These are phyloP conservation scores for Arthrobotrys sphaeroides DNA, from an alignment of 2,329 filamentous ascomycete species.

Conservation along the genomic window DNA sequence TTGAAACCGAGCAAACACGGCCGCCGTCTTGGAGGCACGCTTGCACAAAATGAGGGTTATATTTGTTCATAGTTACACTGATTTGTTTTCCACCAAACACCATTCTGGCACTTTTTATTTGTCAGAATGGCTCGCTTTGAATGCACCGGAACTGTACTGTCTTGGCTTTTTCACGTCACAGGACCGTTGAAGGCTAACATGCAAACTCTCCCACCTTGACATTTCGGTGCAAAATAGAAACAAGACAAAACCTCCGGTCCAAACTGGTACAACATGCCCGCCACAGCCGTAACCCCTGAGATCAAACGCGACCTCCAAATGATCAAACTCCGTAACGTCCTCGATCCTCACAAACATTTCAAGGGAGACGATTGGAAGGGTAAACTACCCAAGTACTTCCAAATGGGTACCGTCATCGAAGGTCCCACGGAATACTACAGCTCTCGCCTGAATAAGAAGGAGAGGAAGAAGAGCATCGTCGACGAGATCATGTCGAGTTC, in stretches of 20 bases:
- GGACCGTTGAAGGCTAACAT: neutral
- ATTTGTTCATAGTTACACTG: constrained; percentile 79
- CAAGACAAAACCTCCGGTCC: constrained; percentile 74
- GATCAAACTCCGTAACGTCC: constrained; percentile 84
- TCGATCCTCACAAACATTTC: constrained; percentile 90
- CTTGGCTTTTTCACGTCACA: neutral
- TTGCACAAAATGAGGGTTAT: constrained; percentile 74
- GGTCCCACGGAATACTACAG: constrained; percentile 89
- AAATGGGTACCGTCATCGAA: constrained; percentile 87
- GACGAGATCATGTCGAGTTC: constrained; percentile 81
- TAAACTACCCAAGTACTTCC: constrained; percentile 80
- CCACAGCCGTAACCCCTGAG: constrained; percentile 82
- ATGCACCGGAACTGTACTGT: neutral
- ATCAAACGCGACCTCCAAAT: constrained; percentile 90
- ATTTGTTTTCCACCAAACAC: constrained; percentile 60
- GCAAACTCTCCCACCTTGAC: constrained; percentile 14
- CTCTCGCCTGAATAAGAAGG: constrained; percentile 81
- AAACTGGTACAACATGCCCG: constrained; percentile 87
- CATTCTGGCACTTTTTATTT: too few species aligned
- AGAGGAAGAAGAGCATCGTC: constrained; percentile 84
- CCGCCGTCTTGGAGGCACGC: constrained; percentile 82
- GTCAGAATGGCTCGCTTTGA: too few species aligned
- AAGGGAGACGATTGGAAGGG: constrained; percentile 80
- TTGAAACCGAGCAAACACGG: constrained; percentile 75
- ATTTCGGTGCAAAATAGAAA: constrained; percentile 56